Conservation (phyloP, 2,329 filamentous ascomycete genomes). For the Alternaria postmessia region DNA sequence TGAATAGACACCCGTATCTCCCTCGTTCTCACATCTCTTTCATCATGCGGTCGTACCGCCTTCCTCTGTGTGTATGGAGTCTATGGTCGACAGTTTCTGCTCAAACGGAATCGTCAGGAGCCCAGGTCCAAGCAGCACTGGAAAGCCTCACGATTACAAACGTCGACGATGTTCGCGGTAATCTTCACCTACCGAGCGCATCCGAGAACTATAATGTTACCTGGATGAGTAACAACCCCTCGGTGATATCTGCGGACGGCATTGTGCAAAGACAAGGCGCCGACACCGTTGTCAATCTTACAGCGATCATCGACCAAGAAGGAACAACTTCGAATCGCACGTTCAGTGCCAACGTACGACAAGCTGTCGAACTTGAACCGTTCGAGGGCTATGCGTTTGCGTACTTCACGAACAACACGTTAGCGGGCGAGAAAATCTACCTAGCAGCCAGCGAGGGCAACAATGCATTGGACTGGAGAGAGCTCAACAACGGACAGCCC, state of each 20-base stretch:
- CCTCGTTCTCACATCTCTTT: background rate
- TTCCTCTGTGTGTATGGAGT: conserved; percentile 13
- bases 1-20: background rate
- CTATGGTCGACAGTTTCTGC: conserved; percentile 12
- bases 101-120: conserved; percentile 1
- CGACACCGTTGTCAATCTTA: conserved; percentile 45
- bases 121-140: conserved; percentile 19
- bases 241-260: conserved; percentile 49
- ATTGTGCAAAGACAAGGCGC: conserved; percentile 47
- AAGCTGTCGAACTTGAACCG: conserved; percentile 41
- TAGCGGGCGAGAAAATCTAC: conserved; percentile 61
- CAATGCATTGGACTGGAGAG: conserved; percentile 60
- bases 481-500: conserved; percentile 59
- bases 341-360: conserved; percentile 48
- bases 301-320: conserved; percentile 44
- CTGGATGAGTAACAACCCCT: conserved; percentile 49
- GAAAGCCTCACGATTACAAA: conserved; percentile 37
- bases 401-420: conserved; percentile 60
- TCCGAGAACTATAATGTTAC: conserved; percentile 43
- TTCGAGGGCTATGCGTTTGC: conserved; percentile 61
- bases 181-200: conserved; percentile 48
- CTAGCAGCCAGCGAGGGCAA: conserved; percentile 63
- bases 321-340: conserved; percentile 34
- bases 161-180: conserved; percentile 51
- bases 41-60: conserved; percentile 16